Conservation (phyloP, 108 stramenopile genomes). For the Bacterosira constricta region DNA sequence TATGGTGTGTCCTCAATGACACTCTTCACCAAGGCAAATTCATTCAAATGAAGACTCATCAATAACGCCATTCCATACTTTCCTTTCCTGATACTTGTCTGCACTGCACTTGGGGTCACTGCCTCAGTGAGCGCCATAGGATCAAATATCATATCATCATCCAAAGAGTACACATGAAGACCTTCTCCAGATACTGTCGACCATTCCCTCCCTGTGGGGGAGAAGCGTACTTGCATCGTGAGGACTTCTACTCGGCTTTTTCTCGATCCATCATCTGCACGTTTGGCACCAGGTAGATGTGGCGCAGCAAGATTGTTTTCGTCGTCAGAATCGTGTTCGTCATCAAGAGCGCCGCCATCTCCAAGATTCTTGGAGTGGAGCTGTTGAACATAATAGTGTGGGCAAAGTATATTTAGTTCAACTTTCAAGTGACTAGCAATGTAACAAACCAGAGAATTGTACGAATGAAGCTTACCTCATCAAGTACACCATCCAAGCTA, state of each 20-base stretch:
- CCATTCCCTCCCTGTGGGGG: slow-evolving; percentile 90
- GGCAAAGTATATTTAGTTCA: too few relatives aligned
- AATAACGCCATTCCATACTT: slow-evolving; percentile 73
- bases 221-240: slow-evolving; percentile 82
- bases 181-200: slow-evolving; percentile 89
- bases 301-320: slow-evolving; percentile 67
- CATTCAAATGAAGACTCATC: slow-evolving; percentile 89
- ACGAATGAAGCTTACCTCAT: slow-evolving; percentile 66
- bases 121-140: slow-evolving; percentile 87
- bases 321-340: slow-evolving; percentile 78
- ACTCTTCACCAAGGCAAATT: slow-evolving; percentile 71
- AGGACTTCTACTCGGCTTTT: slow-evolving; percentile 86
- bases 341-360: slow-evolving; percentile 81
- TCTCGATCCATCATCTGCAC: slow-evolving; percentile 88
- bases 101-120: slow-evolving; percentile 83
- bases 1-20: slow-evolving; percentile 85
- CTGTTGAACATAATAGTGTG: too few relatives aligned
- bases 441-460: too few relatives aligned
- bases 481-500: slow-evolving; percentile 87
- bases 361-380: slow-evolving; percentile 84
- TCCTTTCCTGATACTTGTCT: slow-evolving; percentile 59
- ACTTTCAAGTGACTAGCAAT: too few relatives aligned
- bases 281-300: slow-evolving; percentile 81
- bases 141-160: slow-evolving; percentile 93
- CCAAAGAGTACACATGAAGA: slow-evolving; percentile 88